A percentile compares a stretch with the other conserved stretches of the same genome.
Conservation (phyloP, 2,329 filamentous ascomycete genomes). For the Clarireedia homoeocarpa region DNA sequence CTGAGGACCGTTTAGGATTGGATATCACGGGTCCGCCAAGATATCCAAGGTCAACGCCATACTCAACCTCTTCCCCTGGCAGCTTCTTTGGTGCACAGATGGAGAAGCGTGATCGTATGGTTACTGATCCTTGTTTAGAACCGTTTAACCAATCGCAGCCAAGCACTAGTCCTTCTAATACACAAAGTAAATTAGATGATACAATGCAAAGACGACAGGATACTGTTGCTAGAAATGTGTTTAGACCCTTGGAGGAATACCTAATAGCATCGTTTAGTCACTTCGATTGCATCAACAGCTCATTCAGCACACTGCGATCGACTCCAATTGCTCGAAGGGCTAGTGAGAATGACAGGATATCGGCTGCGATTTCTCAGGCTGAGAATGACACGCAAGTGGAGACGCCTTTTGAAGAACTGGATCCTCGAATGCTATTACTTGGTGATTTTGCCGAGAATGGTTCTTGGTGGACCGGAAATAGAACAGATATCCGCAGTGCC, state of each 20-base stretch:
- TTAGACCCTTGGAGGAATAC: constrained; percentile 72
- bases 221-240: constrained; percentile 47
- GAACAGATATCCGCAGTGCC: constrained; percentile 33
- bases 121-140: constrained; percentile 1
- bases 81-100: constrained; percentile 16
- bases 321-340: constrained; percentile 22
- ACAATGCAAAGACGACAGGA: constrained; percentile 31
- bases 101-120: constrained; percentile 5
- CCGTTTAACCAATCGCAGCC: neutral
- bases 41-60: constrained; percentile 11
- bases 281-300: constrained; percentile 65
- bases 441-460: constrained; percentile 76
- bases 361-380: constrained; percentile 21
- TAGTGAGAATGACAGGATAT: constrained; percentile 21
- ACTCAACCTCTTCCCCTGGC: constrained; percentile 24
- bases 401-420: constrained; percentile 48
- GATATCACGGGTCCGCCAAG: neutral
- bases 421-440: constrained; percentile 66
- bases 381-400: constrained; percentile 27
- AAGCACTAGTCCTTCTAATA: constrained; percentile 2
- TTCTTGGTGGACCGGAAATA: constrained; percentile 67
- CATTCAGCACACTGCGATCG: constrained; percentile 54
- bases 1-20: neutral
- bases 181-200: constrained; percentile 2
- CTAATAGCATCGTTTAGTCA: constrained; percentile 61